Evolutionary conservation across 2,329 filamentous ascomycete genomes (phyloP).

Genomic region (Sporothrix inflata): DNA sequence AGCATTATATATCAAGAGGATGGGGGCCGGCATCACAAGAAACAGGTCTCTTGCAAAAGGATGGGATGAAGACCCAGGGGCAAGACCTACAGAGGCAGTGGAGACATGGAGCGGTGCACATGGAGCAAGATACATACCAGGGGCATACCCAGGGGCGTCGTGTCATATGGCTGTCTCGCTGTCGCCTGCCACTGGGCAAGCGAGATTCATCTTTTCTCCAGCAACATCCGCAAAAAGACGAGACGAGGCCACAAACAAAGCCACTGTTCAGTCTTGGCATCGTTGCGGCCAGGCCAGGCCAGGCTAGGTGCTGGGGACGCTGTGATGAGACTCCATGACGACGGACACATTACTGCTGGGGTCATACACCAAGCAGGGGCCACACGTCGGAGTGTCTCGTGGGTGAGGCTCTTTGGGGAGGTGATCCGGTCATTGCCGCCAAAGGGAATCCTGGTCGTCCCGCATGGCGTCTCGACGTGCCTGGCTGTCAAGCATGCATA

Average conservation of each 20-base stretch:
- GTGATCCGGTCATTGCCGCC: constrained; percentile 13
- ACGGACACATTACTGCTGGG: not conserved
- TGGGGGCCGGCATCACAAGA: not conserved
- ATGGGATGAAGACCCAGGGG: constrained; percentile 12
- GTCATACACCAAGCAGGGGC: not conserved
- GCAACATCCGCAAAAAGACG: not conserved
- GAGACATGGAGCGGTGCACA: not conserved
- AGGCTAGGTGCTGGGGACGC: not conserved
- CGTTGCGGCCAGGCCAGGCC: not conserved
- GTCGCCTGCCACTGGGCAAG: constrained; percentile 12
- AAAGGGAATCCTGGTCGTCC: not conserved
- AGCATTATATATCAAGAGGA: constrained; percentile 14
- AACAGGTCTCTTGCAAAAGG: not conserved
- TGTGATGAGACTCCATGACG: constrained; percentile 15
- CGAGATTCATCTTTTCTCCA: constrained; percentile 11
- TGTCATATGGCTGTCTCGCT: constrained; percentile 16
- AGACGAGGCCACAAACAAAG: constrained; percentile 13
- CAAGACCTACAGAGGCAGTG: not conserved
- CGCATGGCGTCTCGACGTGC: not conserved
- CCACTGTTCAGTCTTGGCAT: constrained; percentile 11
- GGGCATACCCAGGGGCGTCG: constrained; percentile 3
- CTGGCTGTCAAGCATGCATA: constrained; percentile 20
- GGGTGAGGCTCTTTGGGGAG: not conserved
- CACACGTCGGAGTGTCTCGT: constrained; percentile 16
- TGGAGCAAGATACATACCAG: constrained; percentile 9